A percentile compares a stretch with the other conserved stretches of the same genome.
Evolutionary conservation across 208 protist genomes (phyloP).

Genomic region (Wallacemonas sp.): DNA sequence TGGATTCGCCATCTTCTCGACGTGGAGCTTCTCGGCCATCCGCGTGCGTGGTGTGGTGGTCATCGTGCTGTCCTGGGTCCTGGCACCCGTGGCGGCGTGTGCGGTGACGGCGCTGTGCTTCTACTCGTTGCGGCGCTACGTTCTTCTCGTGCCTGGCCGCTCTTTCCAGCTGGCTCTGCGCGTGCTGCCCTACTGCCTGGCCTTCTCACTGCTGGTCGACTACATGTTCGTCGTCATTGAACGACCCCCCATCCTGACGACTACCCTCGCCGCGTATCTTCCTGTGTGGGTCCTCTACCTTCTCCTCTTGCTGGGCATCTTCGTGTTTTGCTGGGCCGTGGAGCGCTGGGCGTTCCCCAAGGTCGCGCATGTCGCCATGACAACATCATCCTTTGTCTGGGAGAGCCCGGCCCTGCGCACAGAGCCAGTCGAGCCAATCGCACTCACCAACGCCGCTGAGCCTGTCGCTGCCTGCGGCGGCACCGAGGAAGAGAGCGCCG

Average conservation of each 20-base stretch:
- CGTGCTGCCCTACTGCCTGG: conserved; percentile 71
- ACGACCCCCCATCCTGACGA: conserved; percentile 63
- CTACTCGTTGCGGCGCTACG: conserved; percentile 49
- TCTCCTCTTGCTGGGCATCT: conserved; percentile 36
- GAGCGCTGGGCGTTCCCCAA: conserved; percentile 43
- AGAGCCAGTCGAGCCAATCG: conserved; percentile 22
- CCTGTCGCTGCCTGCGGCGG: background rate
- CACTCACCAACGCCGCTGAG: background rate
- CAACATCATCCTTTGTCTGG: conserved; percentile 55
- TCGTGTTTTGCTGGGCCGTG: conserved; percentile 34
- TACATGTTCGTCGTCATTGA: conserved; percentile 77
- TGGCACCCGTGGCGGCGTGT: conserved; percentile 54
- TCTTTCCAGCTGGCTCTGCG: conserved; percentile 58
- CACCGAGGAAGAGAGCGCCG: background rate
- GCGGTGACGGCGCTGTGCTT: conserved; percentile 64
- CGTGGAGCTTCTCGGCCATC: conserved; percentile 48
- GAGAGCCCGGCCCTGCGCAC: conserved; percentile 58
- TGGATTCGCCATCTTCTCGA: conserved; percentile 66
- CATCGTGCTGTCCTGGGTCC: conserved; percentile 73
- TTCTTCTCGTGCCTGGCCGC: conserved; percentile 56
- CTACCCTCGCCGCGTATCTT: conserved; percentile 46
- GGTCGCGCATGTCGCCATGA: conserved; percentile 35
- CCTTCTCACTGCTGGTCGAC: conserved; percentile 62
- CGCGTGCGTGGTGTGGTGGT: conserved; percentile 47
- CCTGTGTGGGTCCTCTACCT: conserved; percentile 47